A percentile compares a stretch with the other conserved stretches of the same genome.
These are phyloP conservation scores for Hymenoscyphus linearis DNA, from an alignment of 2,329 filamentous ascomycete genomes.

Conservation along the genomic window DNA sequence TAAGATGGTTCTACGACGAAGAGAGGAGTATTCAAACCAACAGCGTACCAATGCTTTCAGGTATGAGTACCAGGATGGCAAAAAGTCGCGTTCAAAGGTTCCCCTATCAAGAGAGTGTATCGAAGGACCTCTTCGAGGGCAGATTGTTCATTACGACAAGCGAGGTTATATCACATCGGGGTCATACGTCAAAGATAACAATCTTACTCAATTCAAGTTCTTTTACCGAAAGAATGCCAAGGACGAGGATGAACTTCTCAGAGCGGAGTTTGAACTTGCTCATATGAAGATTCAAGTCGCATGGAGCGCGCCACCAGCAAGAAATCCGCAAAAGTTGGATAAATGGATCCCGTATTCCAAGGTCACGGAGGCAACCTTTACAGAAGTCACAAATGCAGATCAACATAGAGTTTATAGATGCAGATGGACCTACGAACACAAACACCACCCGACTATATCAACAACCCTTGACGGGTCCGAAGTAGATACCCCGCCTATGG, in stretches of 20 bases:
- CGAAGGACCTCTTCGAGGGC: slow-evolving; percentile 36
- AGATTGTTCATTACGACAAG: slow-evolving; percentile 43
- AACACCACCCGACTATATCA: slow-evolving; percentile 40
- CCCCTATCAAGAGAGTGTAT: slow-evolving; percentile 43
- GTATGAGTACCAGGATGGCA: slow-evolving; percentile 39
- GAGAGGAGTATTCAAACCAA: slow-evolving; percentile 29
- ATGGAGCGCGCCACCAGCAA: slow-evolving; percentile 46
- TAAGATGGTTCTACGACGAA: slow-evolving; percentile 38
- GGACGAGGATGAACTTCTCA: slow-evolving; percentile 47
- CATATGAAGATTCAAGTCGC: slow-evolving; percentile 47
- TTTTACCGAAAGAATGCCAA: slow-evolving; percentile 48
- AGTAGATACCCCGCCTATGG: slow-evolving; percentile 47
- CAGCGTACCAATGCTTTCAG: slow-evolving; percentile 41
- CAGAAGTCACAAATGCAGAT: slow-evolving; percentile 39
- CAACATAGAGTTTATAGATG: slow-evolving; percentile 40
- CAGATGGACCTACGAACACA: slow-evolving; percentile 42
- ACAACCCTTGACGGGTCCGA: slow-evolving; percentile 44
- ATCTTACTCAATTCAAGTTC: slow-evolving; percentile 47
- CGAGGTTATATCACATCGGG: slow-evolving; percentile 48
- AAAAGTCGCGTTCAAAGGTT: slow-evolving; percentile 24
- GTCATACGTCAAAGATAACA: slow-evolving; percentile 47
- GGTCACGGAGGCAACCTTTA: slow-evolving; percentile 48
- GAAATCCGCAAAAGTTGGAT: slow-evolving; percentile 42
- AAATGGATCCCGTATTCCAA: slow-evolving; percentile 50
- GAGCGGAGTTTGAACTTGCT: slow-evolving; percentile 47